Percentiles rank a stretch among this genome's conserved stretches.
Conservation (phyloP, 192 early-diverging fungal species). For the Podila minutissima region DNA sequence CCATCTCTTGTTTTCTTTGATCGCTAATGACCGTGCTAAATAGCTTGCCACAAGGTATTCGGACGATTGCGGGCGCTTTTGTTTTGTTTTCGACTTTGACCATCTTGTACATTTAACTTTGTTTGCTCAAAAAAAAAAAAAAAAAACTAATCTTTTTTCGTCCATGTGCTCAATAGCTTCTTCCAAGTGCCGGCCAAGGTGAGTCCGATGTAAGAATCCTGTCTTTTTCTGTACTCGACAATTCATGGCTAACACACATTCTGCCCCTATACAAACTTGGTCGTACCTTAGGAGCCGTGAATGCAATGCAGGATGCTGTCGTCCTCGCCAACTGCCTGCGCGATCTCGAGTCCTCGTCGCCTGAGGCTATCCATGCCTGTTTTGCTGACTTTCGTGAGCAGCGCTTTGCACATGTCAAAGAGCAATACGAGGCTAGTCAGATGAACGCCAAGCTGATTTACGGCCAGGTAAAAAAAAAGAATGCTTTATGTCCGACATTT, state of each 20-base stretch:
- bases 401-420: conserved; percentile 21
- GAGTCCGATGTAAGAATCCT: not conserved
- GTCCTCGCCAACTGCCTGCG: conserved; percentile 31
- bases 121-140: too few species aligned
- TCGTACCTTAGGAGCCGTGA: too few species aligned
- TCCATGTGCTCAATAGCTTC: not conserved
- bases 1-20: not conserved
- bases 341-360: conserved; percentile 8
- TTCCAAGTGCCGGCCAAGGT: conserved; percentile 37
- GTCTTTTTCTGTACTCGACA: too few species aligned
- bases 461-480: conserved; percentile 11
- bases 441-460: conserved; percentile 15
- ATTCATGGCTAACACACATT: too few species aligned
- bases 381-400: conserved; percentile 25
- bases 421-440: conserved; percentile 10
- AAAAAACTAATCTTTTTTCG: too few species aligned
- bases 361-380: conserved; percentile 1
- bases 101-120: too few species aligned
- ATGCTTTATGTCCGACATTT: not conserved
- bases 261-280: too few species aligned
- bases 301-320: conserved; percentile 36
- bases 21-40: not conserved
- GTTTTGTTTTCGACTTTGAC: too few species aligned
- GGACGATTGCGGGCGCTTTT: too few species aligned
- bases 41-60: conserved; percentile 30